Evolutionary conservation across 2,329 filamentous ascomycete species (phyloP).

Genomic region (Alternaria novae-zelandiae): DNA sequence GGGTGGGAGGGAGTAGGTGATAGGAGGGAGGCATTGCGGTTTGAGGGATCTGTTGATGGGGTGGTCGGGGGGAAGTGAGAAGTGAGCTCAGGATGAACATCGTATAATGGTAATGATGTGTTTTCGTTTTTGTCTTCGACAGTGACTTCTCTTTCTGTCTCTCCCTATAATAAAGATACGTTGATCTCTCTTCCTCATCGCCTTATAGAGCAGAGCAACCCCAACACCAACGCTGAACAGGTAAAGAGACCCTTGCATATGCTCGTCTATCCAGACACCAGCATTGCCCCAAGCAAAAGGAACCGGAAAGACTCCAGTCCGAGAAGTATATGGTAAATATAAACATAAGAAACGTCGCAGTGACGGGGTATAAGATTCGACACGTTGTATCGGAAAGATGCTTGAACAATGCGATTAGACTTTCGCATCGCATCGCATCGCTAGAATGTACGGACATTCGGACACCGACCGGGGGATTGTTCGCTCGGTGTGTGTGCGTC

Average conservation of each 20-base stretch:
- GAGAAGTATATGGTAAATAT: neutral
- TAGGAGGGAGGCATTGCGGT: neutral
- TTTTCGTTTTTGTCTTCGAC: neutral
- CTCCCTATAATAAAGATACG: neutral
- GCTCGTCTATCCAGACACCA: slow-evolving; percentile 1
- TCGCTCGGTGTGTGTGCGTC: neutral
- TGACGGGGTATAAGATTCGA: slow-evolving; percentile 2
- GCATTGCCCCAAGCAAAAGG: neutral
- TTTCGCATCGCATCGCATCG: neutral
- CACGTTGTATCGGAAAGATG: neutral
- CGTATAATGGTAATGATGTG: neutral
- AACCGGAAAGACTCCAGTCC: neutral
- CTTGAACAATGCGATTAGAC: neutral
- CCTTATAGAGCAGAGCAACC: neutral
- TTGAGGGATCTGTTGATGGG: neutral
- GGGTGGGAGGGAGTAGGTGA: too few species aligned
- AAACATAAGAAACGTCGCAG: slow-evolving; percentile 15
- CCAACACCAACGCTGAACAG: slow-evolving; percentile 12
- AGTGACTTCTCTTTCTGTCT: neutral
- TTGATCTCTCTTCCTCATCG: neutral
- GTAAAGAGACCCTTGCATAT: neutral
- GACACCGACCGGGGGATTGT: neutral
- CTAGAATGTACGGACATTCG: neutral
- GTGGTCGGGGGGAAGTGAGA: neutral
- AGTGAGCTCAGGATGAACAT: neutral